These are phyloP conservation scores for Backusella tarrabulga DNA, from an alignment of 192 early-diverging fungal genomes.

Conservation along the genomic window DNA sequence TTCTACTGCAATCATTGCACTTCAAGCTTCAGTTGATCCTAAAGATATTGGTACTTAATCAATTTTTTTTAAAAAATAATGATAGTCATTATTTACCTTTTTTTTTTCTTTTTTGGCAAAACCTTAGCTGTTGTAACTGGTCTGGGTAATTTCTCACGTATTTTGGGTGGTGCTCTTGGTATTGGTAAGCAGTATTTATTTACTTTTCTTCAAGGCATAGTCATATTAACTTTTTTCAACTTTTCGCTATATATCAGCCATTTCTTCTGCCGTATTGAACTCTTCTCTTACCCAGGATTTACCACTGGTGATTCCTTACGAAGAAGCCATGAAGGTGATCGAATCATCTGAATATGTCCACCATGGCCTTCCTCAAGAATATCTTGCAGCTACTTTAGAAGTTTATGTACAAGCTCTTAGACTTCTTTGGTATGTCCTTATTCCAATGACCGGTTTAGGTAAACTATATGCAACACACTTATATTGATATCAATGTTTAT, in stretches of 20 bases:
- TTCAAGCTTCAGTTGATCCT: slow-evolving; percentile 32
- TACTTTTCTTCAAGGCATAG: neutral
- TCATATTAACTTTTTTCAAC: neutral
- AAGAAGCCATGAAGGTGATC: slow-evolving; percentile 13
- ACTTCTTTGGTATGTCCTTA: slow-evolving; percentile 28
- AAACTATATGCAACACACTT: neutral
- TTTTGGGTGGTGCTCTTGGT: slow-evolving; percentile 37
- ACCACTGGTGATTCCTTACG: slow-evolving; percentile 2
- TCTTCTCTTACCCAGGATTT: slow-evolving; percentile 22
- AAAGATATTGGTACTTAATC: slow-evolving; percentile 30
- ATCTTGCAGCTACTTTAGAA: slow-evolving; percentile 10
- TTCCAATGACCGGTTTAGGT: slow-evolving; percentile 20
- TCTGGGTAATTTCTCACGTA: slow-evolving; percentile 32
- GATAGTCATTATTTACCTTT: neutral
- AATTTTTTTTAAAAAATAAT: neutral
- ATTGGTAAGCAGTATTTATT: slow-evolving; percentile 15
- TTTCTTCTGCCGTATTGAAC: slow-evolving; percentile 32
- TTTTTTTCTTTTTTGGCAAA: slow-evolving; percentile 9
- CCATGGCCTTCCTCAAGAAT: slow-evolving; percentile 20
- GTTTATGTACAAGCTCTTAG: slow-evolving; percentile 23
- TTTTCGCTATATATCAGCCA: neutral
- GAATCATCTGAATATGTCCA: slow-evolving; percentile 19
- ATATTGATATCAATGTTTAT: neutral
- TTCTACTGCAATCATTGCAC: slow-evolving; percentile 32
- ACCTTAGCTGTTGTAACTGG: slow-evolving; percentile 33